Evolutionary conservation across 768 basidiomycete species (phyloP), one percentile per base, ranked within the genome.

Genomic region (Rhodotorula taiwanensis): DNA sequence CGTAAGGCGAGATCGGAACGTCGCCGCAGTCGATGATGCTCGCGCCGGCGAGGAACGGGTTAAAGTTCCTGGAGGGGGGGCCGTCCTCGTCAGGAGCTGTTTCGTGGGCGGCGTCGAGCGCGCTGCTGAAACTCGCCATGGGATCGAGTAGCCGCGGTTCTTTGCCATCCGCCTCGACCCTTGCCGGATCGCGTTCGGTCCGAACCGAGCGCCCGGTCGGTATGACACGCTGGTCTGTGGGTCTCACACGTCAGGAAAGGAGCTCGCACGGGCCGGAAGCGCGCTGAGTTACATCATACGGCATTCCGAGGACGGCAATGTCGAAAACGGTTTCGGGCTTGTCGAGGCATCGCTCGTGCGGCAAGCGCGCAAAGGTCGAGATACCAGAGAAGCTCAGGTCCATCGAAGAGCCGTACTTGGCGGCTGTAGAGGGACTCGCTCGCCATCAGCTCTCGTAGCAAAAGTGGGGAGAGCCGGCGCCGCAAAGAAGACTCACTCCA

Each of bases 191-290:
- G 84, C 90, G 72, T 83, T 83, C 1, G 89, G 89, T 13, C 90
- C 90, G 76, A 93, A 93, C 14, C 90, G 83, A 18, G 89, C 89
- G 8, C 89, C 89, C 3, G 86, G 86, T 11, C 88, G 80, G 74
- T 87, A 89, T 51, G 85, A 85, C 9, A 84, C 83, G 2, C 78
- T 80, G 1, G 86, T 89, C 70, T 89, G 52, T 8, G 7, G 33
- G 39, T 39, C 7, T 10, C 9, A 39, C 9, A 16, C 10, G 28
- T 16, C 18, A 16, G 43, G 7, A 44, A 60, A 7, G 57, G 9
- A 47, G 45, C 45, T 25, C 25, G 16, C 13, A 31, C 13, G 20
- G 54, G 39, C 36, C 16, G 30, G 51, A 23, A 31, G 39, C 7
- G 52, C 36, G 20, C 34, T 10, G 11, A 36, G 28, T 16, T 20